These are phyloP conservation scores for Clarireedia hainanense DNA, from an alignment of 2,329 filamentous ascomycete genomes.

Conservation along the genomic window DNA sequence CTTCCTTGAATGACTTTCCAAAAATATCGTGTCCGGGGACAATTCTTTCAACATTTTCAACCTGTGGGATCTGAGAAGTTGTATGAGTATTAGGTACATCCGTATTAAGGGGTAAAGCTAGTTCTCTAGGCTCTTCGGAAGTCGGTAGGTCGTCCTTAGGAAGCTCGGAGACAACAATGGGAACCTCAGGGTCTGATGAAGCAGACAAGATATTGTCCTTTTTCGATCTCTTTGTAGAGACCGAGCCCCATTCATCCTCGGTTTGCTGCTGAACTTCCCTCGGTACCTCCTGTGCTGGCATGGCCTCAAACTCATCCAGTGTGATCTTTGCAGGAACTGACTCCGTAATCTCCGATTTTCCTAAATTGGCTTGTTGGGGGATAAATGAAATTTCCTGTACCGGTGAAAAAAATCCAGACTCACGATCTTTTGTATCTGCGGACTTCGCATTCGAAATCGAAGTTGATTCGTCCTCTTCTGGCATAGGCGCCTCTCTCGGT, in stretches of 20 bases:
- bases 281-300: conserved; percentile 4
- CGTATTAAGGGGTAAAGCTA: conserved; percentile 2
- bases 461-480: conserved; percentile 14
- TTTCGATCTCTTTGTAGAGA: conserved; percentile 14
- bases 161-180: conserved; percentile 7
- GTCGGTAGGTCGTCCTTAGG: conserved; percentile 1
- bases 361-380: conserved; percentile 3
- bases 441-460: conserved; percentile 12
- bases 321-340: conserved; percentile 6
- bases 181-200: conserved; percentile 9
- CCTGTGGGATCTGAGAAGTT: conserved; percentile 10
- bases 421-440: conserved; percentile 19
- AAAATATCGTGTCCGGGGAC: conserved; percentile 1
- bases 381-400: conserved; percentile 6
- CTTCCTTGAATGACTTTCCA: conserved; percentile 20
- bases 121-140: conserved; percentile 4
- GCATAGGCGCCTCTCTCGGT: conserved; percentile 1
- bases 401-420: conserved; percentile 15
- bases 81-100: conserved; percentile 10
- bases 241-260: conserved; percentile 11
- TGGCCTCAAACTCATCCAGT: conserved; percentile 3
- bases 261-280: conserved; percentile 9
- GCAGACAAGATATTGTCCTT: conserved; percentile 15
- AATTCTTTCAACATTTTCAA: conserved; percentile 5
- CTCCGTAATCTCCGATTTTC: conserved; percentile 3